Evolutionary conservation across 2,329 filamentous ascomycete species (phyloP), one percentile per base, ranked within the genome.

Genomic region (Arthroderma sp.): DNA sequence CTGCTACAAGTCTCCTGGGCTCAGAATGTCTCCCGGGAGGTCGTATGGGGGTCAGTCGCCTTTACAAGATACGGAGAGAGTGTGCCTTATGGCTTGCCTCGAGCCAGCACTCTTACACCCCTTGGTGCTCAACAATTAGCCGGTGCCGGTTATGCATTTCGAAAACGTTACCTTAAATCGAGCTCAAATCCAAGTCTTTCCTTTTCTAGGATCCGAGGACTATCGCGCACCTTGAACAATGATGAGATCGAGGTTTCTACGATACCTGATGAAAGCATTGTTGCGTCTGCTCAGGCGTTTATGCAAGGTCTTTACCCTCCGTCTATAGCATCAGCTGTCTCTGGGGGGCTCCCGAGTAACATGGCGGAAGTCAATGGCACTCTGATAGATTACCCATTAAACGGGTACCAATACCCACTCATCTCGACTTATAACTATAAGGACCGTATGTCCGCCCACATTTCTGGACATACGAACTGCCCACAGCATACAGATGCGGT

Each of bases 271-370:
- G 74, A 78, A 58, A 75, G 74, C 56, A 72, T 75, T 1, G 65
- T 76, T 35, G 76, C 76, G 1, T 81, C 80, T 2, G 80, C 80
- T 11, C 77, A 81, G 62, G 80, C 81, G 2, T 83, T 83, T 63
- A 75, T 84, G 73, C 80, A 83, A 65, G 81, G 79, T 6, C 68
- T 84, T 8, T 84, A 83, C 65, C 81, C 81, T 35, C 79, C 80
- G 11, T 61, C 72, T 2, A 64, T 63, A 1, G 66, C 68, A 52
- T 65, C 67, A 2, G 67, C 71, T 2, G 67, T 66, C 53, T 68
- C 68, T 56, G 62, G 66, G 51, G 65, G 66, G 19, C 66, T 66
- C 55, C 61, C 67, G 38, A 62, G 71, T 21, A 68, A 73, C 58
- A 64, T 68, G 4, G 67, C 71, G n/a, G 72, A 74, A 8, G 66